Base-by-base conservation (phyloP, 495 filamentous ascomycete species). In the Aspergillus homomorphus region DNA sequence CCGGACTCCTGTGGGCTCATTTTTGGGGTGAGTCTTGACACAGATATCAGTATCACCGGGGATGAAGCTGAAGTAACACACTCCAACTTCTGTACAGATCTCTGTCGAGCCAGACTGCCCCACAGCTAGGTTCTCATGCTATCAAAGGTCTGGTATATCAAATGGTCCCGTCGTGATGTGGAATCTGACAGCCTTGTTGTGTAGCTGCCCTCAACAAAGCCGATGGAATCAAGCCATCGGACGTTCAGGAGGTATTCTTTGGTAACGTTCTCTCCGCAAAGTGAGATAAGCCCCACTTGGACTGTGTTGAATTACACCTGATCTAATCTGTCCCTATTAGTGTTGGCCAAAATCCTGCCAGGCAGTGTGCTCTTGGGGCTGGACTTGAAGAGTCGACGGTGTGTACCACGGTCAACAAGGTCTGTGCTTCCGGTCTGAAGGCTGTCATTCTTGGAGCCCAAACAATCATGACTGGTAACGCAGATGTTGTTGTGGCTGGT, bases 201-300 rank as follows among this genome's bases (percentile, higher is more conserved):
- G 50, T 61, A 93, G 90, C 90, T 71, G 92, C 92, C 58, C 78
- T 98, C 62, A 86, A 90, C 70, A 87, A 89, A 63, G 90, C 89
- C 33, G 88, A 93, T 57, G 85, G 87, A 61, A 83, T 98, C 76
- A 89, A 93, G 71, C 80, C 91, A 46, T 82, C 88, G 58, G 82
- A 94, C 70, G 91, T 98, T 21, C 84, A 98, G 69, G 94, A 98
- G 69, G 90, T 98, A 68, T 95, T 94, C 82, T 94, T 96, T 66
- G 94, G 94, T 68, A 98, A 98, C 81, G 94, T 98, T 53, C 83
- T 98, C 64, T 95, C 92, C 45, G 94, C 93, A 66, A 91, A 91
- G 92, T 97, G 81, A 64, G 82, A 53, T 10, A 26, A 23, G 68
- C 22, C 12, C 14, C 43, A 15, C 41, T 62, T 24, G 54, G 61